Evolutionary conservation across 768 basidiomycete species (phyloP).

Genomic region (Tulasnella sp.): DNA sequence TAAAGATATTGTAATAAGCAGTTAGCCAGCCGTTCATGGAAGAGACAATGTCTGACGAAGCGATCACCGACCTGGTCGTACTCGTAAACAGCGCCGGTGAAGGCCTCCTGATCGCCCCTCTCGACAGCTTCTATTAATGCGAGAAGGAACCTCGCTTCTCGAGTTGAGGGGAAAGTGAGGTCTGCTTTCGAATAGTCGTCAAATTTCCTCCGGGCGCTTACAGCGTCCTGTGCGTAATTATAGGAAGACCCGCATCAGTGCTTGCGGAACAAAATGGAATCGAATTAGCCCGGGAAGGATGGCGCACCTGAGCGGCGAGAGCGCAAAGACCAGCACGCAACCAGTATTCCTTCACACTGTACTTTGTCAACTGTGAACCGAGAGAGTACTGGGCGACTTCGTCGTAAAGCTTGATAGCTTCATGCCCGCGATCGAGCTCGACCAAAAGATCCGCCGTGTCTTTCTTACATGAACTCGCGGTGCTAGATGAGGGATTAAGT

Average conservation of each 20-base stretch:
- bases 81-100: conserved; percentile 79
- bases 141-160: conserved; percentile 84
- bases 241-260: neutral
- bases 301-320: conserved; percentile 74
- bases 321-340: conserved; percentile 78
- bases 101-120: conserved; percentile 59
- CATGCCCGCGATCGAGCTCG: conserved; percentile 73
- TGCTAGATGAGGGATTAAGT: conserved; percentile 43
- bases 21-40: too few relatives aligned
- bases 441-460: conserved; percentile 94
- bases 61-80: conserved; percentile 62
- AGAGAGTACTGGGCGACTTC: conserved; percentile 82
- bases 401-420: conserved; percentile 83
- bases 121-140: conserved; percentile 70
- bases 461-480: conserved; percentile 91
- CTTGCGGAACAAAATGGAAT: neutral
- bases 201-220: conserved; percentile 74
- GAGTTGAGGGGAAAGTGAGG: conserved; percentile 72
- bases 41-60: neutral
- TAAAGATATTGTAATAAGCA: neutral
- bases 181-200: conserved; percentile 71
- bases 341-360: conserved; percentile 98
- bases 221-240: conserved; percentile 61
- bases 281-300: neutral
- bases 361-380: conserved; percentile 79